Evolutionary conservation across 2,329 filamentous ascomycete genomes (phyloP).

Genomic region (Dactylellina haptotyla): DNA sequence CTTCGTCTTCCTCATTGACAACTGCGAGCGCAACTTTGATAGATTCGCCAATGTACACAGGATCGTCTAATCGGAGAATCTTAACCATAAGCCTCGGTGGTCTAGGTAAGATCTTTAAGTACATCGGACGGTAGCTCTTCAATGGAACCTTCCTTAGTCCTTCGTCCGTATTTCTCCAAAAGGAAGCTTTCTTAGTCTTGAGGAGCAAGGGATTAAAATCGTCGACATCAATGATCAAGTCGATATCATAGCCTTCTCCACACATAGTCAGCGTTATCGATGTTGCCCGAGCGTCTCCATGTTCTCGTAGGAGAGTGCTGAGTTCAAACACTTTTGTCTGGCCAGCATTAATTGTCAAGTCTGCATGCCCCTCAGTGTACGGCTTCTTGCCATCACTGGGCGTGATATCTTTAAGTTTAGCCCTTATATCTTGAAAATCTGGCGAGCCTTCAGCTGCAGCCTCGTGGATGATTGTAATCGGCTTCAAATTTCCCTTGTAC

Average conservation of each 20-base stretch:
- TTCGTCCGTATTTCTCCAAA: constrained; percentile 33
- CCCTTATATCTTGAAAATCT: constrained; percentile 45
- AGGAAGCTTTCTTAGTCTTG: constrained; percentile 36
- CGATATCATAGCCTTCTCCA: constrained; percentile 45
- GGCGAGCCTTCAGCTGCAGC: constrained; percentile 43
- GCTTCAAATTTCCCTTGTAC: constrained; percentile 70
- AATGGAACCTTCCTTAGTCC: constrained; percentile 41
- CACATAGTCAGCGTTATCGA: constrained; percentile 59
- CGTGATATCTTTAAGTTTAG: constrained; percentile 39
- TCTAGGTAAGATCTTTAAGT: constrained; percentile 84
- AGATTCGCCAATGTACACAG: constrained; percentile 86
- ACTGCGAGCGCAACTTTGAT: constrained; percentile 76
- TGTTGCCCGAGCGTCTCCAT: constrained; percentile 77
- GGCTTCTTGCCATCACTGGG: constrained; percentile 55
- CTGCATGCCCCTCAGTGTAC: constrained; percentile 57
- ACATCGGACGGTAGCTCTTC: constrained; percentile 34
- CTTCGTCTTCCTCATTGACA: constrained; percentile 83
- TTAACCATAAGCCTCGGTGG: constrained; percentile 89
- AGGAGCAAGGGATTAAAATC: constrained; percentile 47
- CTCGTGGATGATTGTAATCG: constrained; percentile 65
- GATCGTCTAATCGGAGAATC: constrained; percentile 63
- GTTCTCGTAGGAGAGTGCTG: constrained; percentile 78
- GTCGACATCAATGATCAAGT: constrained; percentile 41
- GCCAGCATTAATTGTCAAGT: constrained; percentile 74
- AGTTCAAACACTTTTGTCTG: constrained; percentile 77